phyloP scores from a whole-genome alignment of 225 moss, liverwort and hornwort genomes.

The Straminergon stramineum region DNA sequence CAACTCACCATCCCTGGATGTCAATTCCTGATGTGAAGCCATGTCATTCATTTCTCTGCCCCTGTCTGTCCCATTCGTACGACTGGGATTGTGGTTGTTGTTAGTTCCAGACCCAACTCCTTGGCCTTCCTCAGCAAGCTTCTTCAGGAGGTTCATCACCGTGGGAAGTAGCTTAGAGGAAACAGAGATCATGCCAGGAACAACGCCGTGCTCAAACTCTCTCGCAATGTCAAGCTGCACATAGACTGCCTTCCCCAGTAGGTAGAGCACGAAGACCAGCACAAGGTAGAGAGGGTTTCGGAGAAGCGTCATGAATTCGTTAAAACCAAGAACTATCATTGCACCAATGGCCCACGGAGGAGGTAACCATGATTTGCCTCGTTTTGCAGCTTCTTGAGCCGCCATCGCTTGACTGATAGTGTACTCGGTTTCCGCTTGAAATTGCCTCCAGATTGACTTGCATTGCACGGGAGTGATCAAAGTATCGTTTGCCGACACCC shows the following conservation, averaged over 20 bases:
- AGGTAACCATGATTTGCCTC: constrained; percentile 70
- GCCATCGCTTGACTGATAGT: constrained; percentile 86
- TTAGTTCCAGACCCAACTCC: constrained; percentile 5
- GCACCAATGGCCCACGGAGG: constrained; percentile 92
- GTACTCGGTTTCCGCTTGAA: constrained; percentile 88
- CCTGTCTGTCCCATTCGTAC: constrained; percentile 10
- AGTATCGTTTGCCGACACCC: constrained; percentile 48
- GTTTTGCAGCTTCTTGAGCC: constrained; percentile 77
- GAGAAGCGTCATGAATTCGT: constrained; percentile 90
- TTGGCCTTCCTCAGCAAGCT: constrained; percentile 72
- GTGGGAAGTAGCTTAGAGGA: constrained; percentile 85
- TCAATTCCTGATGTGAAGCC: constrained; percentile 2
- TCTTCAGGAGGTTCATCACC: constrained; percentile 72
- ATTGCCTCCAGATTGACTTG: constrained; percentile 86
- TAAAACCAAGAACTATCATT: constrained; percentile 79
- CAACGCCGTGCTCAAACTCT: constrained; percentile 83
- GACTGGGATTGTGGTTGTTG: not conserved
- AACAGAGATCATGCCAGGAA: constrained; percentile 72
- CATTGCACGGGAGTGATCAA: constrained; percentile 85
- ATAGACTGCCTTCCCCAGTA: constrained; percentile 74
- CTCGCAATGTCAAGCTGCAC: constrained; percentile 76
- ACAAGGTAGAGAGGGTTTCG: constrained; percentile 83
- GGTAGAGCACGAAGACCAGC: constrained; percentile 59
- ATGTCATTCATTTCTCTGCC: constrained; percentile 35
- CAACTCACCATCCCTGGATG: not conserved